Percentiles rank a stretch among this genome's conserved stretches.
Evolutionary conservation across 768 basidiomycete species (phyloP).

Genomic region (Podaxis rugospora): DNA sequence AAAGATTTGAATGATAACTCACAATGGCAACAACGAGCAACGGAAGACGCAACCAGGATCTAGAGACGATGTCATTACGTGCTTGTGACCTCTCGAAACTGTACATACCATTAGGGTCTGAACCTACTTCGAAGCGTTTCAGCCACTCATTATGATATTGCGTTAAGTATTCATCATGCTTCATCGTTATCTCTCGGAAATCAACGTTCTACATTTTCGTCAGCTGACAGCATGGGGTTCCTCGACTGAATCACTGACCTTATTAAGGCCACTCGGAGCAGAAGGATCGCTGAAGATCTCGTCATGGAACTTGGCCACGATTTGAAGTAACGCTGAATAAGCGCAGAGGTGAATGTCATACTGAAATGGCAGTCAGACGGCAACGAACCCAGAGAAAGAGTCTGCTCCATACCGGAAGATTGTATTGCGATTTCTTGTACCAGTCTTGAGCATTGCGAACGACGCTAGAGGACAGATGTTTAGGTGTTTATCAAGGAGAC

Average conservation of each 20-base stretch:
- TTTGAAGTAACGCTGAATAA: constrained; percentile 64
- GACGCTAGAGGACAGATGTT: constrained; percentile 33
- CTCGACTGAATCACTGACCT: constrained; percentile 32
- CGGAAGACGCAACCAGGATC: constrained; percentile 60
- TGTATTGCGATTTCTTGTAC: constrained; percentile 68
- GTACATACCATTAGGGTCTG: constrained; percentile 49
- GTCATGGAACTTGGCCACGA: constrained; percentile 73
- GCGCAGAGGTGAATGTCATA: constrained; percentile 75
- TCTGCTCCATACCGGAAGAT: constrained; percentile 42
- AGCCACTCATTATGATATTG: constrained; percentile 67
- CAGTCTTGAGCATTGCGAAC: constrained; percentile 69
- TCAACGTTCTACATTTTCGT: constrained; percentile 47
- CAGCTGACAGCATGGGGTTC: background rate
- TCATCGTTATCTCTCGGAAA: constrained; percentile 59
- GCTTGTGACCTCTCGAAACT: background rate
- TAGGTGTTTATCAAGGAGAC: background rate
- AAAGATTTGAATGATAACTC: constrained; percentile 21
- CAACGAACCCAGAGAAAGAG: background rate
- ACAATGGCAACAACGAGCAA: constrained; percentile 71
- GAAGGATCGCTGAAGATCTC: constrained; percentile 70
- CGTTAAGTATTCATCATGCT: constrained; percentile 54
- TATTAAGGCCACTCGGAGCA: constrained; percentile 66
- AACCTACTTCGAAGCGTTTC: constrained; percentile 51
- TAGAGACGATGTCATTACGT: constrained; percentile 19
- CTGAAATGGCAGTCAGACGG: constrained; percentile 29